Evolutionary conservation across 1,139 yeast species (phyloP).

Genomic region (Entelexis paramagnoliae): DNA sequence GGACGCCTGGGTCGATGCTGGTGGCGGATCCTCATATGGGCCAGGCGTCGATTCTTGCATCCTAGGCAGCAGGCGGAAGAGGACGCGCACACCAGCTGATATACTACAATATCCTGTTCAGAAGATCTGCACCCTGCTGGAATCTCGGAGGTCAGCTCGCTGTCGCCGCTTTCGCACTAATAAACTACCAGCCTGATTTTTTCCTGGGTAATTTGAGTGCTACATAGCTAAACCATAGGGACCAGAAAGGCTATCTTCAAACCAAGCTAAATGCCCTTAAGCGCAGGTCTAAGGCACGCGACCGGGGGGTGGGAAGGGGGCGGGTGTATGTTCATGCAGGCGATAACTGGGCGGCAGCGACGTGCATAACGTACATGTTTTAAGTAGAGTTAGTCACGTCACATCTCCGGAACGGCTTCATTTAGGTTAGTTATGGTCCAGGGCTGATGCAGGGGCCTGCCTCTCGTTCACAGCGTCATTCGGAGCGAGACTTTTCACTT

Average conservation of each 20-base stretch:
- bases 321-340: neutral
- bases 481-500: neutral
- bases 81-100: neutral
- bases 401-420: neutral
- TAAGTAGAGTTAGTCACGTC: constrained; percentile 2
- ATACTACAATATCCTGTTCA: neutral
- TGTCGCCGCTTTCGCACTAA: neutral
- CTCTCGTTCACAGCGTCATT: neutral
- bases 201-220: constrained; percentile 10
- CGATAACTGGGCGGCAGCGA: neutral
- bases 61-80: neutral
- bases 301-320: neutral
- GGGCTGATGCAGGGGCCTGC: neutral
- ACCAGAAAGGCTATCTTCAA: constrained; percentile 8
- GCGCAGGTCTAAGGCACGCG: constrained; percentile 5
- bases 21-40: neutral
- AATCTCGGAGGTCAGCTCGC: neutral
- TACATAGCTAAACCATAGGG: constrained; percentile 4
- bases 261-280: constrained; percentile 6
- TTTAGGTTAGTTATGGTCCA: neutral
- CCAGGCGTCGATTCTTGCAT: constrained; percentile 12
- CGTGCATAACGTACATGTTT: neutral
- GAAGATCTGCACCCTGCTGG: neutral
- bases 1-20: neutral
- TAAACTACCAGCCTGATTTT: constrained; percentile 3